Percentiles rank a stretch among this genome's conserved stretches.
phyloP scores from a whole-genome alignment of 352 stramenopile species.

The Thraustochytrium sp. region DNA sequence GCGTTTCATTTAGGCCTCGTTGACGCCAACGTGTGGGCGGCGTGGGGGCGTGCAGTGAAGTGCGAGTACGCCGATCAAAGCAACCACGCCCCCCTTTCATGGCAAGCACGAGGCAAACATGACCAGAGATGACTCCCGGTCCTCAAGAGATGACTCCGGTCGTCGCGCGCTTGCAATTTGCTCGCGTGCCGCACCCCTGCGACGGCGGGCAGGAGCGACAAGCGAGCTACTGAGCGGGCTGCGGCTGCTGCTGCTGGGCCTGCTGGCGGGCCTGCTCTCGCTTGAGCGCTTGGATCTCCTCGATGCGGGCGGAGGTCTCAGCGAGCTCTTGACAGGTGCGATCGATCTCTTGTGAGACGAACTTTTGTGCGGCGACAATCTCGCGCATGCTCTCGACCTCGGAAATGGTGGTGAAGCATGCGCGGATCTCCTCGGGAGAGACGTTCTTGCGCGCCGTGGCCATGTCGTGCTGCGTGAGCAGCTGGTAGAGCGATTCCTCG shows the following conservation, averaged over 20 bases:
- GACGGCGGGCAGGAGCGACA: too few species aligned
- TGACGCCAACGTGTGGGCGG: too few species aligned
- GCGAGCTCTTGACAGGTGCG: slow-evolving; percentile 9
- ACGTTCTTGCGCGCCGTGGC: slow-evolving; percentile 41
- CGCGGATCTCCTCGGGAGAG: slow-evolving; percentile 57
- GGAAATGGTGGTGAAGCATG: slow-evolving; percentile 67
- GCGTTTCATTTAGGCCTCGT: too few species aligned
- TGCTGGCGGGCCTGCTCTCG: background rate
- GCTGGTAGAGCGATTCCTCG: slow-evolving; percentile 78
- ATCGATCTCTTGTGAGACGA: slow-evolving; percentile 65
- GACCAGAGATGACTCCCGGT: too few species aligned
- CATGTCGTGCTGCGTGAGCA: slow-evolving; percentile 54
- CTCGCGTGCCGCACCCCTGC: too few species aligned
- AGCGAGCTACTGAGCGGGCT: background rate
- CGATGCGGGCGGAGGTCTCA: background rate
- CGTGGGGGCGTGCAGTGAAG: too few species aligned
- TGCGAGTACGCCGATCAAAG: too few species aligned
- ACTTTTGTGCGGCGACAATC: slow-evolving; percentile 62
- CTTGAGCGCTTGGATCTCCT: background rate
- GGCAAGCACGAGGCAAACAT: too few species aligned
- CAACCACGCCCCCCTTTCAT: too few species aligned
- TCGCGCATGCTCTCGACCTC: slow-evolving; percentile 68
- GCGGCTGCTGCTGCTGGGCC: background rate
- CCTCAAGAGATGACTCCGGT: too few species aligned
- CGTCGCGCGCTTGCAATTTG: too few species aligned